A percentile compares a stretch with the other conserved stretches of the same genome.
phyloP scores from a whole-genome alignment of 2,329 filamentous ascomycete species.

The Aspergillus hiratsukae region DNA sequence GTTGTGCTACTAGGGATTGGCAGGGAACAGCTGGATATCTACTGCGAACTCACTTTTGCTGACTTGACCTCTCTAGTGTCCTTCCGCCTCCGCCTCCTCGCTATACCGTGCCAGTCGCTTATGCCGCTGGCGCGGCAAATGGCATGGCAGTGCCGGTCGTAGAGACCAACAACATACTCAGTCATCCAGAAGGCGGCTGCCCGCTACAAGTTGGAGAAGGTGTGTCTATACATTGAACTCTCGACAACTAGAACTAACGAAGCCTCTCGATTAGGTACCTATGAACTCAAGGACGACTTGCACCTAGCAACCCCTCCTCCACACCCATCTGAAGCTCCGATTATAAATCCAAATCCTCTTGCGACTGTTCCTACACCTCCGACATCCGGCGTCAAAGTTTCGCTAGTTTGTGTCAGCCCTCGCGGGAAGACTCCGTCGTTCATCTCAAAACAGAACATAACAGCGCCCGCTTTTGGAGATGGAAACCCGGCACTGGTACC shows the following conservation, averaged over 20 bases:
- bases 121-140: slow-evolving; percentile 66
- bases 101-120: slow-evolving; percentile 70
- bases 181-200: slow-evolving; percentile 76
- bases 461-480: slow-evolving; percentile 71
- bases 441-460: slow-evolving; percentile 46
- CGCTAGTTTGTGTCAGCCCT: slow-evolving; percentile 68
- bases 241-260: not conserved
- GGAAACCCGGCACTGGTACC: slow-evolving; percentile 70
- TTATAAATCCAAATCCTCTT: slow-evolving; percentile 84
- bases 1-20: not conserved
- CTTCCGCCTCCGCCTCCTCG: slow-evolving; percentile 78
- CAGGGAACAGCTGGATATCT: slow-evolving; percentile 1
- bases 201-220: slow-evolving; percentile 93
- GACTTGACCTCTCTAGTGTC: slow-evolving; percentile 53
- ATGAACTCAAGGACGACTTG: slow-evolving; percentile 83
- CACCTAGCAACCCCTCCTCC: slow-evolving; percentile 90
- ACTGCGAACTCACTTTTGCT: slow-evolving; percentile 10
- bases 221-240: slow-evolving; percentile 33
- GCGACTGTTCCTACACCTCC: slow-evolving; percentile 81
- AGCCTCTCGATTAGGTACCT: slow-evolving; percentile 61
- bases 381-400: slow-evolving; percentile 77
- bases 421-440: slow-evolving; percentile 43
- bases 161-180: slow-evolving; percentile 89
- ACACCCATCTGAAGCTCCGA: slow-evolving; percentile 86
- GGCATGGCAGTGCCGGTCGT: slow-evolving; percentile 69